phyloP scores from a whole-genome alignment of 2,329 filamentous ascomycete species.

The Sclerotinia spermophila region DNA sequence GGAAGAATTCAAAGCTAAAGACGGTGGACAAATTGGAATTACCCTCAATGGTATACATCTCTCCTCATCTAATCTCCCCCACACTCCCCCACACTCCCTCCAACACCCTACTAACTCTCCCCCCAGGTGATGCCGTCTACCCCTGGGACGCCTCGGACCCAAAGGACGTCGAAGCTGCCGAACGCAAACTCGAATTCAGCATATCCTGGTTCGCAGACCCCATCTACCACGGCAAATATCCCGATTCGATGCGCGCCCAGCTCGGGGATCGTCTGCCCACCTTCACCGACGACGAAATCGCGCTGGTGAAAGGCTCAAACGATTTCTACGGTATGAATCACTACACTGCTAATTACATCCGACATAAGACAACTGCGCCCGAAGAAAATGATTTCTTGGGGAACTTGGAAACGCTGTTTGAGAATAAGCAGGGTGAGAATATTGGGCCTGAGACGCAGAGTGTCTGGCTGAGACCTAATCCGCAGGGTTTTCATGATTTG shows the following conservation, averaged over 20 bases:
- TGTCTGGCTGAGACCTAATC: conserved; percentile 73
- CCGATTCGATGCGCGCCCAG: conserved; percentile 77
- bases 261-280: conserved; percentile 72
- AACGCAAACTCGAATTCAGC: conserved; percentile 81
- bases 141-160: conserved; percentile 79
- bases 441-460: conserved; percentile 82
- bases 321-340: conserved; percentile 96
- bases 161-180: conserved; percentile 68
- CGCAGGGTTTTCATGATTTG: conserved; percentile 72
- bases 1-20: conserved; percentile 70
- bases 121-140: conserved; percentile 67
- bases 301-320: conserved; percentile 78
- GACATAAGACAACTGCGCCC: conserved; percentile 61
- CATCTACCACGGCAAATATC: conserved; percentile 80
- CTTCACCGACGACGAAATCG: conserved; percentile 68
- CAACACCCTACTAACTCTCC: neutral
- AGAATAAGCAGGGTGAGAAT: conserved; percentile 66
- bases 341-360: conserved; percentile 86
- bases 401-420: conserved; percentile 68
- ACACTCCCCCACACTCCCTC: neutral
- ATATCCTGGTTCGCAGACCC: conserved; percentile 89
- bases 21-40: conserved; percentile 78
- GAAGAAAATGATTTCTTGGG: conserved; percentile 67
- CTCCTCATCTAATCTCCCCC: conserved; percentile 20
- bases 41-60: conserved; percentile 66